These are phyloP conservation scores for Candida silvatica DNA, from an alignment of 805 yeast genomes.

Conservation along the genomic window DNA sequence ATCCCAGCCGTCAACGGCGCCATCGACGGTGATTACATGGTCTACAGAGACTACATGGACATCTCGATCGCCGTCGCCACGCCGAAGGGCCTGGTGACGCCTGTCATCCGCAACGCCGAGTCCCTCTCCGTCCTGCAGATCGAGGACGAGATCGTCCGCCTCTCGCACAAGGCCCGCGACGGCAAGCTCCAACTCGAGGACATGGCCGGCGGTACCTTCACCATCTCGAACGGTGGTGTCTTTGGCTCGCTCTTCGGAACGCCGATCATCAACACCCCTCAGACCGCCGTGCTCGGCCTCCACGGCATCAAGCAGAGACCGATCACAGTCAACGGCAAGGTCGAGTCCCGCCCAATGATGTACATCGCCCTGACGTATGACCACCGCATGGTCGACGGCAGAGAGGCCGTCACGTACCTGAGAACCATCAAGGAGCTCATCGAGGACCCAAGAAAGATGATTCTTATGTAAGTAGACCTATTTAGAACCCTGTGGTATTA, in stretches of 20 bases:
- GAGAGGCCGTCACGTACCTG: slow-evolving; percentile 96
- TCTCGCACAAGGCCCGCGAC: slow-evolving; percentile 93
- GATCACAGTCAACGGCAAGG: slow-evolving; percentile 90
- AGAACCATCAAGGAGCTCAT: slow-evolving; percentile 93
- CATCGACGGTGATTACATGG: slow-evolving; percentile 85
- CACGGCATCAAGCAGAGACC: slow-evolving; percentile 98
- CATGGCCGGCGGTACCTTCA: slow-evolving; percentile 99
- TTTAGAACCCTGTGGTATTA: too few relatives aligned
- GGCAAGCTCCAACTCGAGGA: slow-evolving; percentile 95
- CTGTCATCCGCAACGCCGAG: slow-evolving; percentile 96
- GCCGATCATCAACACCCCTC: slow-evolving; percentile 97
- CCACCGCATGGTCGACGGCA: slow-evolving; percentile 96
- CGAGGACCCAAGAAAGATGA: slow-evolving; percentile 99
- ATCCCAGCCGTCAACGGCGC: slow-evolving; percentile 94
- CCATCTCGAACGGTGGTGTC: slow-evolving; percentile 98
- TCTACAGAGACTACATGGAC: slow-evolving; percentile 93
- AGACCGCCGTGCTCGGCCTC: slow-evolving; percentile 94
- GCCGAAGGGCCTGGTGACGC: slow-evolving; percentile 98
- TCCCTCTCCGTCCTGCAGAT: slow-evolving; percentile 79
- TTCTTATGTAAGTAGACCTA: slow-evolving; percentile 39
- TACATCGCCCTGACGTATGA: slow-evolving; percentile 97
- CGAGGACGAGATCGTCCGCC: slow-evolving; percentile 72
- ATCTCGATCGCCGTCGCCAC: slow-evolving; percentile 97
- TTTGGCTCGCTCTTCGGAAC: slow-evolving; percentile 97
- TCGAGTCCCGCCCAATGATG: slow-evolving; percentile 99